These are phyloP conservation scores for Musa balbisiana DNA, from an alignment of 202 grass and related monocot genomes.

Conservation along the genomic window DNA sequence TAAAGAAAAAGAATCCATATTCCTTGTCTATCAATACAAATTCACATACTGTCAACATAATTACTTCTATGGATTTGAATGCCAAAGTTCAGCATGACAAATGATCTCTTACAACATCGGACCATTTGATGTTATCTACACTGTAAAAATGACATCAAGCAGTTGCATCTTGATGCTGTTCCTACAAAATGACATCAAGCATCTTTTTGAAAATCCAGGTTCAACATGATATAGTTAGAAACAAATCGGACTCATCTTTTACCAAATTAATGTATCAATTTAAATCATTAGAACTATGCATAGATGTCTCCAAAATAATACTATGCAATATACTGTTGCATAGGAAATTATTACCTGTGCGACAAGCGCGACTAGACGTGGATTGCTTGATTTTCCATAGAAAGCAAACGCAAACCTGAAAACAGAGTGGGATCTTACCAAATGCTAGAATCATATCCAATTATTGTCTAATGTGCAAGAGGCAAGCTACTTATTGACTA, in stretches of 20 bases:
- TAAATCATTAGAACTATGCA: not conserved
- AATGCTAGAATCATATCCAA: not conserved
- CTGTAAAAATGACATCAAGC: not conserved
- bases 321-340: not conserved
- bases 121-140: not conserved
- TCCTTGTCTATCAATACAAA: not conserved
- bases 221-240: not conserved
- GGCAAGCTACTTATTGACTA: not conserved
- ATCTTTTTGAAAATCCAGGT: not conserved
- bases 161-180: not conserved
- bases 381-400: conserved; percentile 60
- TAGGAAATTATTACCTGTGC: conserved; percentile 44
- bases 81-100: not conserved
- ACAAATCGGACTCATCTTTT: not conserved
- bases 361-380: conserved; percentile 79
- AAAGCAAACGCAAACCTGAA: conserved; percentile 99
- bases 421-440: not conserved
- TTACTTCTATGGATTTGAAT: not conserved
- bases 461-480: not conserved
- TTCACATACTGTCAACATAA: not conserved
- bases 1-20: not conserved
- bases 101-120: not conserved
- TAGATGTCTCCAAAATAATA: not conserved
- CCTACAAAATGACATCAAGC: not conserved
- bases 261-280: conserved; percentile 22